Evolutionary conservation across 768 basidiomycete genomes (phyloP).

Genomic region (Leccinum fibrillosum): DNA sequence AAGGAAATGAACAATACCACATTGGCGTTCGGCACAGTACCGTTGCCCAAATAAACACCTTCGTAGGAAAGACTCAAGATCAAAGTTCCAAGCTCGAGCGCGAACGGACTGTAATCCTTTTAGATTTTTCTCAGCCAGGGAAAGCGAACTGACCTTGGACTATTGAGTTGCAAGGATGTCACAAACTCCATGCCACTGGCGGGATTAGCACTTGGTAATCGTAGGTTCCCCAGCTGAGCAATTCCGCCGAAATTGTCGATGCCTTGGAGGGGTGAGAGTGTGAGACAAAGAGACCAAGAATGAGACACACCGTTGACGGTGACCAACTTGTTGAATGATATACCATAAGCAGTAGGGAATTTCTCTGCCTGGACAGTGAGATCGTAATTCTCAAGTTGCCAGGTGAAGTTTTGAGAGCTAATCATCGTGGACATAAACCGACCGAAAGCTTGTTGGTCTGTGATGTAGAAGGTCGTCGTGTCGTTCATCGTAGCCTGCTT

Average conservation of each 20-base stretch:
- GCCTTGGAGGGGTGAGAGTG: conserved; percentile 32
- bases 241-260: conserved; percentile 58
- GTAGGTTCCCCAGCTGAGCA: conserved; percentile 53
- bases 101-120: conserved; percentile 50
- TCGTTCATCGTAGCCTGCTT: conserved; percentile 64
- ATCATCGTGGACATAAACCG: conserved; percentile 61
- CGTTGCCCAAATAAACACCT: conserved; percentile 52
- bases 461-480: conserved; percentile 54
- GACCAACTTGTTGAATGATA: conserved; percentile 60
- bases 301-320: conserved; percentile 47
- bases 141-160: conserved; percentile 44
- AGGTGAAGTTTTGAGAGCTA: conserved; percentile 63
- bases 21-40: conserved; percentile 46
- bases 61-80: conserved; percentile 60
- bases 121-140: background rate
- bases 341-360: conserved; percentile 63
- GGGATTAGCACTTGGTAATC: conserved; percentile 64
- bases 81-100: conserved; percentile 63
- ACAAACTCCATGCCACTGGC: conserved; percentile 65
- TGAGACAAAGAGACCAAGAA: background rate
- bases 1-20: conserved; percentile 38
- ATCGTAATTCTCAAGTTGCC: conserved; percentile 54
- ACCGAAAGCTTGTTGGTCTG: conserved; percentile 54
- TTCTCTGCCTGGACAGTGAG: conserved; percentile 63
- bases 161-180: conserved; percentile 51